Conservation (phyloP, 73 alveolate genomes). For the Paramecium biaurelia region DNA sequence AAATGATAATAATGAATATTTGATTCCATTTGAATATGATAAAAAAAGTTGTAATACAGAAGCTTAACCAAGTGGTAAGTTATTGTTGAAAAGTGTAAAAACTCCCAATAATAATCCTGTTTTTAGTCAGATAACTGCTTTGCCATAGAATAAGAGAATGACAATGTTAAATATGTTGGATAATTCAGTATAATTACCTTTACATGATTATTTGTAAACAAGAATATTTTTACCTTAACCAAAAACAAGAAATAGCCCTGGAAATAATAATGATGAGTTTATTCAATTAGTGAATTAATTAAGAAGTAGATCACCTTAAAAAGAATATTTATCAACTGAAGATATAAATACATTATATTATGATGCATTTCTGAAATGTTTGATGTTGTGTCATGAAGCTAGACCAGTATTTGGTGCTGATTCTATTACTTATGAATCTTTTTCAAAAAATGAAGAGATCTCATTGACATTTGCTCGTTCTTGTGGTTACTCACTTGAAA, state of each 20-base stretch:
- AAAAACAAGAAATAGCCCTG: neutral
- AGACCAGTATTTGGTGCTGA: neutral
- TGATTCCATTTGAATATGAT: conserved; percentile 32
- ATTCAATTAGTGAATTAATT: neutral
- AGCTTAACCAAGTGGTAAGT: neutral
- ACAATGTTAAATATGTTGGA: neutral
- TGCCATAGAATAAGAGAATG: neutral
- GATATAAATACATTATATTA: neutral
- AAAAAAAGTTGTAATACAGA: neutral
- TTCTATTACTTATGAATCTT: conserved; percentile 16
- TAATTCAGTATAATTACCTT: neutral
- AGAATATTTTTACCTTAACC: neutral
- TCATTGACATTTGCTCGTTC: conserved; percentile 31
- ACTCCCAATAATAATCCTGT: neutral
- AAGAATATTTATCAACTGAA: neutral
- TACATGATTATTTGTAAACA: neutral
- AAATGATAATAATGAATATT: conserved; percentile 22
- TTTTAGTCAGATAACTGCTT: neutral
- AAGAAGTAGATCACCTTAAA: neutral
- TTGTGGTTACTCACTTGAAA: conserved; percentile 39
- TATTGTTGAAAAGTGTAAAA: neutral
- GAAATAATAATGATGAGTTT: conserved; percentile 43
- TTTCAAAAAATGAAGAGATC: conserved; percentile 40
- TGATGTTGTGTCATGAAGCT: conserved; percentile 53
- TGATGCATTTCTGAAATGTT: conserved; percentile 31